Evolutionary conservation across 768 basidiomycete species (phyloP), one percentile per base, ranked within the genome.

Genomic region (Termitomyces sp.): DNA sequence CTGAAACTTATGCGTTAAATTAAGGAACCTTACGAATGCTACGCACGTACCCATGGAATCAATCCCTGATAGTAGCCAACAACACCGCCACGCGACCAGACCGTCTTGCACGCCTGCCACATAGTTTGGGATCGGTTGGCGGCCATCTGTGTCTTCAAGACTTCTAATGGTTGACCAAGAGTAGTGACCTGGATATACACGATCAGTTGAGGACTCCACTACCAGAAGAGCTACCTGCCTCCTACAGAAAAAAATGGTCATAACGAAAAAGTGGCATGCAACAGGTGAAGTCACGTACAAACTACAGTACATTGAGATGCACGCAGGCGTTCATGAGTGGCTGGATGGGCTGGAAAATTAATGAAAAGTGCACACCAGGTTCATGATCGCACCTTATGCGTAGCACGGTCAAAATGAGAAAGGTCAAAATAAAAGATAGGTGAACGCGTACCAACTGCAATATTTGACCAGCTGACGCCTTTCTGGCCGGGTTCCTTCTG

Each of bases 121-220:
- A 99, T 97, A 12, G 88, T 79, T 70, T 99, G 94, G 10, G 82
- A 84, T 59, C 97, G 86, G 76, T 96, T 95, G 59, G 94, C 93
- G 57, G 97, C 97, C 97, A 99, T 98, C 70, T 99, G 97, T 17
- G 97, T 99, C 76, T 99, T 99, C 63, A 98, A 74, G 34, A 98
- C 97, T 76, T 99, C 97, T 57, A 99, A 76, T 21, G 97, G 97
- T 77, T 99, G 97, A 37, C 97, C 97, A 30, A 99, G 83, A 9
- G 96, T 98, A 55, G 97, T 98, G 63, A 99, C 97, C 88, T 98
- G 67, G 52, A 57, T 58, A 35, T 23, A 19, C 58, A 58, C 4
- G 39, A 27, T 57, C 48, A 41, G 40, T 51, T 44, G 30, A 53
- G 19, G 10, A 12, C 44, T 49, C 9, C 8, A n/a, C 19, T 49